phyloP scores from a whole-genome alignment of 208 protist genomes.

The Leishmania tarentolae region DNA sequence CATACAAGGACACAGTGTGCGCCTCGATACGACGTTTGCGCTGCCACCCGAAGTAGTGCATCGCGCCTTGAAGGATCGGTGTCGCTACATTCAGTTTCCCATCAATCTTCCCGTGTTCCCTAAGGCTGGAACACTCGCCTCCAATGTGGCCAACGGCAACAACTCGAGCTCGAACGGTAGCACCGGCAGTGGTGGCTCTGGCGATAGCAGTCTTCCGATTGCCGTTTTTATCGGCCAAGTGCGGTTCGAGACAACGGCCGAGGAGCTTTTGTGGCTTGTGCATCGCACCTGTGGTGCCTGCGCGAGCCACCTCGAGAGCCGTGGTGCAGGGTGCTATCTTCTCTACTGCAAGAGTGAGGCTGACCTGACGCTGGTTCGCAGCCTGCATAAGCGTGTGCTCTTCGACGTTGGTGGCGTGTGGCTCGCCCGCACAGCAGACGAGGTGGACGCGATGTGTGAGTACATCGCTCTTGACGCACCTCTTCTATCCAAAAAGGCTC shows the following conservation, averaged over 20 bases:
- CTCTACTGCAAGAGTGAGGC: constrained; percentile 67
- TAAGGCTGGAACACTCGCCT: constrained; percentile 7
- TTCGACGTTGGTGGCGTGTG: constrained; percentile 85
- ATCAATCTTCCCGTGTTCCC: constrained; percentile 23
- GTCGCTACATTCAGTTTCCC: constrained; percentile 76
- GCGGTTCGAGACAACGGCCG: constrained; percentile 77
- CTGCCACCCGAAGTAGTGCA: constrained; percentile 66
- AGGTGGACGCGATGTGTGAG: constrained; percentile 78
- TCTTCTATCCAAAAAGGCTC: constrained; percentile 57
- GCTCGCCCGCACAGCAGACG: constrained; percentile 68
- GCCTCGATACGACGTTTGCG: constrained; percentile 30
- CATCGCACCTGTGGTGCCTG: constrained; percentile 66
- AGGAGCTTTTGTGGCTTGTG: constrained; percentile 81
- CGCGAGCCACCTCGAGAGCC: constrained; percentile 61
- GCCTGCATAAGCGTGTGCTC: constrained; percentile 81
- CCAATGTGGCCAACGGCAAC: constrained; percentile 3
- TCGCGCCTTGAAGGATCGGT: constrained; percentile 60
- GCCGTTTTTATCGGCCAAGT: constrained; percentile 87
- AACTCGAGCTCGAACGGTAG: constrained; percentile 10
- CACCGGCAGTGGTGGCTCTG: constrained; percentile 13
- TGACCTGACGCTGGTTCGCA: constrained; percentile 64
- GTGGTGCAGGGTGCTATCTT: constrained; percentile 79
- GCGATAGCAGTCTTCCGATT: constrained; percentile 21
- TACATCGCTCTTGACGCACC: constrained; percentile 74
- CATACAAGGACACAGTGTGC: constrained; percentile 22